phyloP scores from a whole-genome alignment of 2,329 filamentous ascomycete genomes.

The Fusarium sp. region DNA sequence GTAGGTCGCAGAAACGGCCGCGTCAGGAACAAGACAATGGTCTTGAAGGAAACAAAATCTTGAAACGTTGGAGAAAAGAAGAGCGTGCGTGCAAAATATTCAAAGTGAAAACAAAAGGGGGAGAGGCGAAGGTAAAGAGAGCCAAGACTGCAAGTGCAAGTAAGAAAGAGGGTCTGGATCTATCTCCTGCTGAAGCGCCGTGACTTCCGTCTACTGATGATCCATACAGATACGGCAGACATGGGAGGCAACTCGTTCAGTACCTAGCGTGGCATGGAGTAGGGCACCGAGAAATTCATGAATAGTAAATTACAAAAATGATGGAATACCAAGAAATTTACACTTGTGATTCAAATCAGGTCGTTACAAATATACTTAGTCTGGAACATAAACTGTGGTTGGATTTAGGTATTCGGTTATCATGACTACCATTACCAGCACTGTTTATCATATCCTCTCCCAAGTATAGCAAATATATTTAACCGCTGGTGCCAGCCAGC shows the following conservation, averaged over 20 bases:
- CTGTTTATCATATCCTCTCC: neutral
- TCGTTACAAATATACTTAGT: neutral
- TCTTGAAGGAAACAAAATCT: constrained; percentile 15
- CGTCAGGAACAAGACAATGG: constrained; percentile 41
- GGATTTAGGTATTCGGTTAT: neutral
- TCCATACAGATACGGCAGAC: constrained; percentile 4
- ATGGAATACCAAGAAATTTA: neutral
- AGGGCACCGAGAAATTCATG: neutral
- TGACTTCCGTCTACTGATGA: constrained; percentile 1
- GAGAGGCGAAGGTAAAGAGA: constrained; percentile 12
- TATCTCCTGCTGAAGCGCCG: constrained; percentile 31
- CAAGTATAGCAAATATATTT: neutral
- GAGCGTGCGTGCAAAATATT: neutral
- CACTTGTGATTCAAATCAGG: neutral
- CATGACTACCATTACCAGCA: neutral
- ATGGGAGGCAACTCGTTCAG: constrained; percentile 25
- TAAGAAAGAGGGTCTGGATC: constrained; percentile 18
- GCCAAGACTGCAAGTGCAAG: neutral
- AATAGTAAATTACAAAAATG: neutral
- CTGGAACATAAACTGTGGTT: neutral
- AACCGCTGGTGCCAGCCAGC: constrained; percentile 12
- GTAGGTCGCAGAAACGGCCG: constrained; percentile 50
- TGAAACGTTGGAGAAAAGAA: constrained; percentile 4
- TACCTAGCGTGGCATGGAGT: neutral
- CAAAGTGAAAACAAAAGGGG: neutral